Base-by-base conservation (phyloP, 2,329 filamentous ascomycete species). In the Beauveria medogensis region DNA sequence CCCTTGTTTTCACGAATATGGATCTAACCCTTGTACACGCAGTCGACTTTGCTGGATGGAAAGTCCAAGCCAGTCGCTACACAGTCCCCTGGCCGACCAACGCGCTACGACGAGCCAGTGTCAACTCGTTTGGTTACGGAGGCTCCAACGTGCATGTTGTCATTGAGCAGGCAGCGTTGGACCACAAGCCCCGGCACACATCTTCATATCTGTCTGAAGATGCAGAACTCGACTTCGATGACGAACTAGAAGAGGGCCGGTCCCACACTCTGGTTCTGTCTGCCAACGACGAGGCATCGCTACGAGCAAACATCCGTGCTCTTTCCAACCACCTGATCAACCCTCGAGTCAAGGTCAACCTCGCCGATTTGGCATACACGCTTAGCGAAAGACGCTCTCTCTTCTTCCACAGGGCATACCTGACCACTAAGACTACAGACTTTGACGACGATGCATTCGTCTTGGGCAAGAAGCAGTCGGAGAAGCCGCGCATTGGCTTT, bases 51-150 rank as follows among this genome's bases (percentile, higher is more conserved):
- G 54, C 65, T 14, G n/a, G 48, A 59, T 6, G 53, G 60, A 48
- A 58, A 48, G 28, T 61, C 55, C 24, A 73, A 69, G 67, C 72
- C 8, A 69, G 74, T 0, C 65, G 64, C 1, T 60, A 70, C 16
- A 65, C 73, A 43, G 73, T 68, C 1, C 59, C 67, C 3, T 77
- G 74, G 73, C 74, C 74, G 0, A 51, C 65, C 2, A 43, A 14
- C 18, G 24, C 44, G 10, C 50, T 58, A 2, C 58, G 65, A 51
- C 62, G 66, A 9, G 66, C 67, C 24, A 72, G 72, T 59, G 69
- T 78, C 54, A 77, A 76, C 63, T 75, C 72, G 6, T 78, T 78
- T 62, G 76, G 77, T 2, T 78, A 73, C 41, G 76, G 77, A 10
- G 77, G 77, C 12, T 70, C 73, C 30, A 79, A 78, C 62, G 73